Evolutionary conservation across 176 grass and related monocot species (phyloP), one percentile per base, ranked within the genome.

Genomic region (Poa annua): DNA sequence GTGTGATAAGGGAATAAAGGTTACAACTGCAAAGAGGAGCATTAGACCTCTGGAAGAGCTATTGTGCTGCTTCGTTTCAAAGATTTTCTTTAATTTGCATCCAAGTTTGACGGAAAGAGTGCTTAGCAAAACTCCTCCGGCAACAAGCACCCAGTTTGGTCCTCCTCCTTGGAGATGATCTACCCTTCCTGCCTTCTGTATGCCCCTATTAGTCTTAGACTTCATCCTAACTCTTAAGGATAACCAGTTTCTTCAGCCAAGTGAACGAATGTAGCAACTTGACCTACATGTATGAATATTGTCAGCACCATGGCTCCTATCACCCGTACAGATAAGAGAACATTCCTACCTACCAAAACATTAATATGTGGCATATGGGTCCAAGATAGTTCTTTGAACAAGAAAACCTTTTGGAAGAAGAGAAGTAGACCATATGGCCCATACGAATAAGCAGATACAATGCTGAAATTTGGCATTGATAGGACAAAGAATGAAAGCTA

Each of bases 131-230:
- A 90, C 86, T 68, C 89, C 92, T 11, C 90, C 96, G 20, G 85
- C 85, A 90, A 98, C 82, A 93, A 98, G 81, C 72, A 93, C 80
- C 96, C 96, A 98, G 90, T 86, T 98, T 84, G 96, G 86, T 75
- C 92, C 86, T 84, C 88, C 90, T 51, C 87, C 80, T 93, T 91
- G 90, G 84, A 74, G 36, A 90, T 87, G 69, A 41, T 80, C 91
- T 70, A 52, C 63, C 44, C 83, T 95, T 73, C 83, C 69, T 9
- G 83, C 59, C 74, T 88, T 93, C 71, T 91, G 88, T 74, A 91
- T 90, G 72, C 88, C 78, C 65, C 90, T 86, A 55, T 89, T 88
- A 55, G 82, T 75, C 61, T 93, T 95, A 14, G 85, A 88, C 90
- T 83, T 91, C 91, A 93, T 95, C 73, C 83, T 86, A 86, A 39